phyloP scores from a whole-genome alignment of 768 basidiomycete genomes.

The Sistotremastrum suecicum region DNA sequence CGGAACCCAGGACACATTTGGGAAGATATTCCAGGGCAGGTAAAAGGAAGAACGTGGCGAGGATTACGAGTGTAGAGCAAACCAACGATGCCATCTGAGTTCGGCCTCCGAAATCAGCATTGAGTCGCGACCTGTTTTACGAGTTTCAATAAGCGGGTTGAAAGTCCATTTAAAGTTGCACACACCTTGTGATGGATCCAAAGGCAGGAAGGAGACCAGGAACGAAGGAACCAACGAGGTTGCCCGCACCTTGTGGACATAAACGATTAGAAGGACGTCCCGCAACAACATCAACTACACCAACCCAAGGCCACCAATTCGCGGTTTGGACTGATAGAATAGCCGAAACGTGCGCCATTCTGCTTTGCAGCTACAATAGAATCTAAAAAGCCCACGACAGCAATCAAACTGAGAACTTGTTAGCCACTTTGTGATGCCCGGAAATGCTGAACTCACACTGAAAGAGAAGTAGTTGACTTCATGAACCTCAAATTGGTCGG shows the following conservation, averaged over 20 bases:
- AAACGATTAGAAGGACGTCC: neutral
- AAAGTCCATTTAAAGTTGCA: constrained; percentile 1
- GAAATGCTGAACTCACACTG: constrained; percentile 34
- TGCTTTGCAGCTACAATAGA: constrained; percentile 94
- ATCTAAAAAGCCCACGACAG: constrained; percentile 84
- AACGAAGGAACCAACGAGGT: constrained; percentile 65
- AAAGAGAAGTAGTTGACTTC: constrained; percentile 70
- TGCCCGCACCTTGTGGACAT: constrained; percentile 39
- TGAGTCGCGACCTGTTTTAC: constrained; percentile 54
- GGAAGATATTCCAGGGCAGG: constrained; percentile 79
- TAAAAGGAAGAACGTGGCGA: constrained; percentile 83
- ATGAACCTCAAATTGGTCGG: constrained; percentile 47
- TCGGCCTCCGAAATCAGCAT: constrained; percentile 76
- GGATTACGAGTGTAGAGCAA: constrained; percentile 56
- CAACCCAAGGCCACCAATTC: constrained; percentile 80
- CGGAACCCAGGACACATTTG: constrained; percentile 76
- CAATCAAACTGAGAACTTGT: constrained; percentile 38
- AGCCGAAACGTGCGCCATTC: constrained; percentile 69
- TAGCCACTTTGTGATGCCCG: neutral
- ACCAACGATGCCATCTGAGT: constrained; percentile 84
- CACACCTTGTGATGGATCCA: constrained; percentile 81
- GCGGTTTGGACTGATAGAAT: constrained; percentile 85
- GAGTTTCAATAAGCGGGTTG: neutral
- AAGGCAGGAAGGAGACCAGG: constrained; percentile 86
- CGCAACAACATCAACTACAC: constrained; percentile 1